Base-by-base conservation (phyloP, 1,284 basidiomycete species). In the Schizopora paradoxa region DNA sequence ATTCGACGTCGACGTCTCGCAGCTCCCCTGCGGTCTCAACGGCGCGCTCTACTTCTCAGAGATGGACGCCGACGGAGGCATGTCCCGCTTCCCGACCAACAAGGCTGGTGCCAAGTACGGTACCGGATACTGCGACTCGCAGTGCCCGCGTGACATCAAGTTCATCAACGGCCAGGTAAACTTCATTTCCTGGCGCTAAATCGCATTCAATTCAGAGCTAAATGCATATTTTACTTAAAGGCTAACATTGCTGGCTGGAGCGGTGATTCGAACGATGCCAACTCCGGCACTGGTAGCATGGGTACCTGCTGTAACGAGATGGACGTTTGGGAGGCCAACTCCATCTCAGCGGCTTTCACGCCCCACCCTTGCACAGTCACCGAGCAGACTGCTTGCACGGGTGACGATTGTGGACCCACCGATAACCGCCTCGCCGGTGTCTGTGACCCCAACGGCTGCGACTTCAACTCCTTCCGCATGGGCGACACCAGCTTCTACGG, bases 281-380 rank as follows among this genome's bases (percentile, higher is more conserved):
- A 75, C 61, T 62, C 71, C 13, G 74, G 74, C 18, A 60, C 56
- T 2, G 73, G 74, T 28, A 38, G 56, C 16, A 66, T 63, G 54
- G 74, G 74, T 27, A 63, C 72, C 8, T 77, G 74, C 66, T 77
- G 74, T 58, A 66, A 58, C 49, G 74, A 77, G 64, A 75, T 76
- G 72, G 74, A 77, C 60, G 65, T 76, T 58, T 77, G 73, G 74
- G 72, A 74, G 58, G 74, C 71, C 56, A 76, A 76, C 68, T 66
- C 62, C 49, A 61, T 66, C 53, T 64, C 72, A 31, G 59, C 68
- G 27, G 72, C 73, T 26, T 68, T 64, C 56, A 74, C 72, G 22
- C 72, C 72, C 43, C 73, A 74, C 56, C 65, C 66, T 42, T 75
- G 74, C 62, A 59, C 58, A 29, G 62, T 65, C 52, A 53, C 51